Percentiles rank a stretch among this genome's conserved stretches.
Conservation (phyloP, 1,139 yeast genomes). For the Zygosaccharomyces pseudobailii region DNA sequence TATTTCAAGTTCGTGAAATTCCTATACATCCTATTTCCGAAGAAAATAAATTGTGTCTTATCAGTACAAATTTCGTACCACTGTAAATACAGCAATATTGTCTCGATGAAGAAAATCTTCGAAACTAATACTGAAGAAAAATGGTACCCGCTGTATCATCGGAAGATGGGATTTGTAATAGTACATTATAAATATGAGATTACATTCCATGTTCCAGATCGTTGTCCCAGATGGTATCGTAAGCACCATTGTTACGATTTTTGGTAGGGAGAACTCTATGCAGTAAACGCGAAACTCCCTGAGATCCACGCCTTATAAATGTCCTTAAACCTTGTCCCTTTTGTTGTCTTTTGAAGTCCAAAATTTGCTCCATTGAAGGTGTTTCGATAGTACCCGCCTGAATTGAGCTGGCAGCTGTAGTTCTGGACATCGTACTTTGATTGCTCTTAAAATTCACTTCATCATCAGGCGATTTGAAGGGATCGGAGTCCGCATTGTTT, state of each 20-base stretch:
- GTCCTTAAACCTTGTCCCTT: constrained; percentile 12
- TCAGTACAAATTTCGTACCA: too few species aligned
- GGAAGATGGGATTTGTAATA: background rate
- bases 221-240: constrained; percentile 16
- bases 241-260: constrained; percentile 11
- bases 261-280: constrained; percentile 15
- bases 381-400: constrained; percentile 16
- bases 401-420: constrained; percentile 7
- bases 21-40: too few species aligned
- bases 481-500: constrained; percentile 30
- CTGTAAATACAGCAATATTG: background rate
- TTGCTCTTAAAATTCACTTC: constrained; percentile 12
- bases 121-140: background rate
- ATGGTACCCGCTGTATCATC: background rate
- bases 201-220: constrained; percentile 5
- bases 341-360: constrained; percentile 16
- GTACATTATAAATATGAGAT: background rate
- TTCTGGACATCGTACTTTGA: constrained; percentile 15
- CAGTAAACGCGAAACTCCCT: constrained; percentile 15
- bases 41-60: too few species aligned
- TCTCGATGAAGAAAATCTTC: background rate
- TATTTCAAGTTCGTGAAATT: too few species aligned
- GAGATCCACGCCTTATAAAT: constrained; percentile 22
- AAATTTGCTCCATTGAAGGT: constrained; percentile 20
- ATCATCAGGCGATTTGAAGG: constrained; percentile 27